Conservation (phyloP, 306 rosid genomes). For the Amphicarpaea edgeworthii region DNA sequence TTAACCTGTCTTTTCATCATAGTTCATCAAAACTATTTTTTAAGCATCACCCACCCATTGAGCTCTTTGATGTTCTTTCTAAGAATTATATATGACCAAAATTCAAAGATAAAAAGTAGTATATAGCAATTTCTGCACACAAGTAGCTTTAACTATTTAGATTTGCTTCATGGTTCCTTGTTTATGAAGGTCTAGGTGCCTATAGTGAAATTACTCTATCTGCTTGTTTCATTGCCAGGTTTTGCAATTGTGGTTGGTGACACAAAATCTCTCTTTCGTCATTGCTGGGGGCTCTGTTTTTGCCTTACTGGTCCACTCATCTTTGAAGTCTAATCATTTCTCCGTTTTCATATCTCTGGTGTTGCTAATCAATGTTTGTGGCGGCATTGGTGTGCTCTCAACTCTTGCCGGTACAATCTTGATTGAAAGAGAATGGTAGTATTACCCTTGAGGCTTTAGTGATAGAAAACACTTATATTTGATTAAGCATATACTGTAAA, state of each 20-base stretch:
- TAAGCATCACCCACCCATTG: background rate
- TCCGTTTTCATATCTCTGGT: slow-evolving; percentile 61
- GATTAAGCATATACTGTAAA: background rate
- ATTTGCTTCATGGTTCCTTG: background rate
- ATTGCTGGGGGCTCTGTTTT: slow-evolving; percentile 77
- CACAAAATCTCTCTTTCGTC: slow-evolving; percentile 77
- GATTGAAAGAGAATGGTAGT: slow-evolving; percentile 96
- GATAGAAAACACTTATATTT: background rate
- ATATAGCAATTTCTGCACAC: background rate
- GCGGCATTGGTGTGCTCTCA: slow-evolving; percentile 84
- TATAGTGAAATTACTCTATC: slow-evolving; percentile 1
- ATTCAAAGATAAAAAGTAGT: background rate
- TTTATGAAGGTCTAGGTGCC: background rate
- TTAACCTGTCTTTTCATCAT: too few species aligned
- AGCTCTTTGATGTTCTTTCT: background rate
- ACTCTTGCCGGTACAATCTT: slow-evolving; percentile 89
- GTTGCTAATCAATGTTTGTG: slow-evolving; percentile 67
- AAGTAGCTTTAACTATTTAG: background rate
- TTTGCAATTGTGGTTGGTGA: slow-evolving; percentile 77
- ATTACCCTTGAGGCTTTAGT: slow-evolving; percentile 20
- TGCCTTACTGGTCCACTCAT: slow-evolving; percentile 58
- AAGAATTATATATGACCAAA: background rate
- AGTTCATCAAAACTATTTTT: too few species aligned
- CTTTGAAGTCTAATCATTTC: slow-evolving; percentile 66
- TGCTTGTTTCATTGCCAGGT: slow-evolving; percentile 63